phyloP scores from a whole-genome alignment of 495 filamentous ascomycete species.

The Podospora didyma region DNA sequence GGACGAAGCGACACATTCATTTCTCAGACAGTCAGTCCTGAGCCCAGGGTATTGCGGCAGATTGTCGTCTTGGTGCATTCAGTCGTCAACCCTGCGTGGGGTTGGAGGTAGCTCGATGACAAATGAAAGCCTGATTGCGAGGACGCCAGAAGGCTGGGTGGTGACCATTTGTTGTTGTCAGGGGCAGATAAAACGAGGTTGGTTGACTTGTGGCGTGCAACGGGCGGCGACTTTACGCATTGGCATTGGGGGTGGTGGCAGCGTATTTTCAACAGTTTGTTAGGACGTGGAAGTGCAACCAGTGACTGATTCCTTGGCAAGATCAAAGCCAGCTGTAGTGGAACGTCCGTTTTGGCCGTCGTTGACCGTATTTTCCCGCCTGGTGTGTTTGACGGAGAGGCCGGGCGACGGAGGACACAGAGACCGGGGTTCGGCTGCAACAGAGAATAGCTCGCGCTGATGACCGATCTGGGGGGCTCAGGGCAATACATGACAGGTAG shows the following conservation, averaged over 20 bases:
- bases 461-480: slow-evolving; percentile 10
- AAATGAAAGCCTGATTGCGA: background rate
- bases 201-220: background rate
- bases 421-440: background rate
- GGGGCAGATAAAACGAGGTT: background rate
- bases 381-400: background rate
- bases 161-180: background rate
- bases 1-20: slow-evolving; percentile 25
- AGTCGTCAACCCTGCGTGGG: background rate
- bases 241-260: background rate
- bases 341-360: background rate
- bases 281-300: background rate
- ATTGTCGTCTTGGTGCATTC: no score
- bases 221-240: no score
- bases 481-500: slow-evolving; percentile 17
- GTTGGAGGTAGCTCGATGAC: background rate
- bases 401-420: background rate
- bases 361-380: background rate
- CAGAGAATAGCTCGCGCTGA: slow-evolving; percentile 4
- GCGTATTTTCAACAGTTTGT: background rate
- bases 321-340: background rate
- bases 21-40: background rate
- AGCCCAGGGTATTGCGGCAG: background rate
- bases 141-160: background rate
- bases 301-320: background rate